These are phyloP conservation scores for Spathaspora sp. DNA, from an alignment of 1,139 yeast genomes.

Conservation along the genomic window DNA sequence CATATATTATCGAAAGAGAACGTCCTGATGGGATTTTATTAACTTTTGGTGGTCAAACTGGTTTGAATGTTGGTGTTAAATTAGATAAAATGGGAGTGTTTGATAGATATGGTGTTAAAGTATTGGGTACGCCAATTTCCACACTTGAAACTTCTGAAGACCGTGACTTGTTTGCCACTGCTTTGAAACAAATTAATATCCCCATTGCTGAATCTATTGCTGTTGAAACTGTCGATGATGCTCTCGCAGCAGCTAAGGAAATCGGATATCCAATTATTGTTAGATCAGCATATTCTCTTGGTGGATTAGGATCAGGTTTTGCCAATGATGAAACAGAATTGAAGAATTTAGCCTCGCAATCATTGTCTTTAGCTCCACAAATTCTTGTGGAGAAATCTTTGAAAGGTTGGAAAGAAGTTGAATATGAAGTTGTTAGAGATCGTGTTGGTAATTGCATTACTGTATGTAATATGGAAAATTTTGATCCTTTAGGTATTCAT, in stretches of 20 bases:
- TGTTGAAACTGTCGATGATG: constrained; percentile 90
- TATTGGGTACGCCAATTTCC: constrained; percentile 93
- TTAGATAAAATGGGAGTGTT: constrained; percentile 92
- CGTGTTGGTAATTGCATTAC: constrained; percentile 96
- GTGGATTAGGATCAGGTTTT: constrained; percentile 98
- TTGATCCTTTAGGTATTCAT: constrained; percentile 96
- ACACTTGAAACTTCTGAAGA: constrained; percentile 97
- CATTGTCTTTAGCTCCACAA: constrained; percentile 89
- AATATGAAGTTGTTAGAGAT: constrained; percentile 98
- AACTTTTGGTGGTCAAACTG: constrained; percentile 99
- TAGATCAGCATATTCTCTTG: constrained; percentile 95
- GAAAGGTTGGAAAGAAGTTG: constrained; percentile 99
- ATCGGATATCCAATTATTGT: constrained; percentile 97
- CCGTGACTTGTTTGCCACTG: constrained; percentile 93
- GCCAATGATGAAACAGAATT: constrained; percentile 83
- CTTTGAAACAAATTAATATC: constrained; percentile 87
- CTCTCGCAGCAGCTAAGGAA: constrained; percentile 77
- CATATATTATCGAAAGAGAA: constrained; percentile 92
- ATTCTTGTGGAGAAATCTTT: constrained; percentile 93
- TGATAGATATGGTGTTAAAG: constrained; percentile 88
- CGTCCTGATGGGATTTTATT: constrained; percentile 92
- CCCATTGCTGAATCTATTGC: constrained; percentile 97
- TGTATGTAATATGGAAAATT: constrained; percentile 98
- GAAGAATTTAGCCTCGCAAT: constrained; percentile 82
- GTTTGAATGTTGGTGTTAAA: constrained; percentile 91